These are phyloP conservation scores for Wakefieldia striispora DNA, from an alignment of 768 basidiomycete species.

Conservation along the genomic window DNA sequence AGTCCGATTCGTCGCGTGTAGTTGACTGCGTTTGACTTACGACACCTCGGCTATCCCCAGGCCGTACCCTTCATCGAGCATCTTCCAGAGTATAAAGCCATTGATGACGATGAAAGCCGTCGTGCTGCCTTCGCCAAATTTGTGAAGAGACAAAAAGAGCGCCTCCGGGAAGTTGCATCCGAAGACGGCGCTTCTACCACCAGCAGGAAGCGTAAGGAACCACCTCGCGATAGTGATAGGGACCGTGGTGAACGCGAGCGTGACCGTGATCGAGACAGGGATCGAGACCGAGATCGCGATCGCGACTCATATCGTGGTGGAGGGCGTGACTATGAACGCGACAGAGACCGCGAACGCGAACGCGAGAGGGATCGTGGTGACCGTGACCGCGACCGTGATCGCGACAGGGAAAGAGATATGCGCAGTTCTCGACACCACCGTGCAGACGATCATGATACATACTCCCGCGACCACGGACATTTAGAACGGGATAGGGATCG, in stretches of 20 bases:
- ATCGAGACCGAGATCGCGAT: slow-evolving; percentile 24
- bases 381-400: slow-evolving; percentile 44
- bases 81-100: slow-evolving; percentile 80
- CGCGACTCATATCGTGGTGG: slow-evolving; percentile 30
- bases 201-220: slow-evolving; percentile 80
- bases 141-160: slow-evolving; percentile 90
- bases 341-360: slow-evolving; percentile 41
- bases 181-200: slow-evolving; percentile 82
- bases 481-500: slow-evolving; percentile 35
- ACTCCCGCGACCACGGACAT: slow-evolving; percentile 35
- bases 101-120: slow-evolving; percentile 85
- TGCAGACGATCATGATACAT: slow-evolving; percentile 33
- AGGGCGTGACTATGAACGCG: slow-evolving; percentile 38
- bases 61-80: slow-evolving; percentile 74
- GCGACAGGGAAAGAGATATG: slow-evolving; percentile 42
- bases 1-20: slow-evolving; percentile 21
- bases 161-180: slow-evolving; percentile 70
- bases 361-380: slow-evolving; percentile 40
- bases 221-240: slow-evolving; percentile 46
- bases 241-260: slow-evolving; percentile 43
- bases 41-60: slow-evolving; percentile 34
- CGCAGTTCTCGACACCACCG: slow-evolving; percentile 34
- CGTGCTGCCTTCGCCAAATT: slow-evolving; percentile 84
- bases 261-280: slow-evolving; percentile 30
- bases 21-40: not conserved